Evolutionary conservation across 2,329 filamentous ascomycete genomes (phyloP).

Genomic region (Monosporascus sp.): DNA sequence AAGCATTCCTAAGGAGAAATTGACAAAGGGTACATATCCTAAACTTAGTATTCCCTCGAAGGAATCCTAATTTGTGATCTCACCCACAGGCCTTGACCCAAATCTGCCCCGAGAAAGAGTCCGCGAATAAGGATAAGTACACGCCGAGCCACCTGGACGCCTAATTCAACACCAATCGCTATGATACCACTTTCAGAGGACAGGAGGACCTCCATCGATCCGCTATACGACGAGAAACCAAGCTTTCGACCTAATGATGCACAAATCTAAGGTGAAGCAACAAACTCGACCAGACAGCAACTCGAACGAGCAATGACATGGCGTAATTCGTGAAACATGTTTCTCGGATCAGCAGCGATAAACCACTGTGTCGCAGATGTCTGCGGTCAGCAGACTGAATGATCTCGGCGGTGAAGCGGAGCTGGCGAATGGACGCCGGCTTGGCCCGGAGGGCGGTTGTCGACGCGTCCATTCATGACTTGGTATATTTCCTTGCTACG

Average conservation of each 20-base stretch:
- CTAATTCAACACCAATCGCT: slow-evolving; percentile 24
- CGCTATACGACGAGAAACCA: slow-evolving; percentile 3
- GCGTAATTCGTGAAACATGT: too few species aligned
- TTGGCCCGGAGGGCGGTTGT: too few species aligned
- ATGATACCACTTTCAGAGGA: slow-evolving; percentile 15
- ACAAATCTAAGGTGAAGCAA: not conserved
- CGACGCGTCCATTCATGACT: too few species aligned
- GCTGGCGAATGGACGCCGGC: too few species aligned
- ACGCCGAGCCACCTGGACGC: slow-evolving; percentile 19
- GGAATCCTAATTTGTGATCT: not conserved
- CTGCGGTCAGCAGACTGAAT: too few species aligned
- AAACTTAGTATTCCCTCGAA: not conserved
- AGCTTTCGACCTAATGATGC: slow-evolving; percentile 9
- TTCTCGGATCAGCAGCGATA: too few species aligned
- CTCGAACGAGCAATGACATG: too few species aligned
- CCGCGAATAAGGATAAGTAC: slow-evolving; percentile 7
- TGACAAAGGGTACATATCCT: not conserved
- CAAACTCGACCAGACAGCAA: not conserved
- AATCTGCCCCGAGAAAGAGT: slow-evolving; percentile 1
- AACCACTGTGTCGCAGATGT: too few species aligned
- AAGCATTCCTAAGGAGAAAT: not conserved
- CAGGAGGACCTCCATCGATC: slow-evolving; percentile 7
- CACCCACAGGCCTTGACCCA: not conserved
- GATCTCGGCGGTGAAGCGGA: too few species aligned
- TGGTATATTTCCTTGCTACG: slow-evolving; percentile 3